Conservation (phyloP, 2,329 filamentous ascomycete species). For the Cordyceps tenuipes region DNA sequence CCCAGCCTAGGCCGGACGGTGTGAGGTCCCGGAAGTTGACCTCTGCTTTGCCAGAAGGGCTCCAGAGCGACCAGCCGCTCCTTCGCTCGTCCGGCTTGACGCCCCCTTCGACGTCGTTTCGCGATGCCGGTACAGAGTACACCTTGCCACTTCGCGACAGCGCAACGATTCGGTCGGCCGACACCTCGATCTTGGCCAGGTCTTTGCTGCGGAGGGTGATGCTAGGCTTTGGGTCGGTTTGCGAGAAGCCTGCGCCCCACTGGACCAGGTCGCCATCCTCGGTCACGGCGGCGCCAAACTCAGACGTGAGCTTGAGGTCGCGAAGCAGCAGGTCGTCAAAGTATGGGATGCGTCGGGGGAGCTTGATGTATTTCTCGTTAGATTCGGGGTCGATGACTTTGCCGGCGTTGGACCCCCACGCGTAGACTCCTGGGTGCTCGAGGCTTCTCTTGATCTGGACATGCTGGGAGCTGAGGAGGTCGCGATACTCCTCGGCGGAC, state of each 20-base stretch:
- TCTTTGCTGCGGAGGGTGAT: conserved; percentile 75
- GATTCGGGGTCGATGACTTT: conserved; percentile 80
- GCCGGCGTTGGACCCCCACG: conserved; percentile 84
- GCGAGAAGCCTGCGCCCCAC: conserved; percentile 76
- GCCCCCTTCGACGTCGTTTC: conserved; percentile 58
- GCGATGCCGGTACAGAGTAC: conserved; percentile 75
- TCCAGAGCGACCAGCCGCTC: conserved; percentile 67
- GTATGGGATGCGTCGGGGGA: conserved; percentile 66
- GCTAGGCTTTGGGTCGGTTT: conserved; percentile 53
- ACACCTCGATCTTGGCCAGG: conserved; percentile 66
- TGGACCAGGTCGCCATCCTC: conserved; percentile 85
- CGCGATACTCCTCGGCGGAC: conserved; percentile 64
- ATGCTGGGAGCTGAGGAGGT: conserved; percentile 76
- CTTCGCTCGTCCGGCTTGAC: conserved; percentile 50
- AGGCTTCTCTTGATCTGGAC: conserved; percentile 77
- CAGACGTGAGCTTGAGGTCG: conserved; percentile 76
- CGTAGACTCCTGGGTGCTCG: conserved; percentile 80
- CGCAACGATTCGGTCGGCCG: conserved; percentile 74
- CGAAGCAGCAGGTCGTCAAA: conserved; percentile 80
- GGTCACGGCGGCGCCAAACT: conserved; percentile 77
- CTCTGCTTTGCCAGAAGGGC: conserved; percentile 22
- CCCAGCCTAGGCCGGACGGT: conserved; percentile 54
- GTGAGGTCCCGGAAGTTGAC: conserved; percentile 68
- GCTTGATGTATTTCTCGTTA: conserved; percentile 68
- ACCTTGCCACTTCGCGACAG: conserved; percentile 67